phyloP scores from a whole-genome alignment of 129 eudicot species.

The sunflower (Helianthus annuus) region DNA sequence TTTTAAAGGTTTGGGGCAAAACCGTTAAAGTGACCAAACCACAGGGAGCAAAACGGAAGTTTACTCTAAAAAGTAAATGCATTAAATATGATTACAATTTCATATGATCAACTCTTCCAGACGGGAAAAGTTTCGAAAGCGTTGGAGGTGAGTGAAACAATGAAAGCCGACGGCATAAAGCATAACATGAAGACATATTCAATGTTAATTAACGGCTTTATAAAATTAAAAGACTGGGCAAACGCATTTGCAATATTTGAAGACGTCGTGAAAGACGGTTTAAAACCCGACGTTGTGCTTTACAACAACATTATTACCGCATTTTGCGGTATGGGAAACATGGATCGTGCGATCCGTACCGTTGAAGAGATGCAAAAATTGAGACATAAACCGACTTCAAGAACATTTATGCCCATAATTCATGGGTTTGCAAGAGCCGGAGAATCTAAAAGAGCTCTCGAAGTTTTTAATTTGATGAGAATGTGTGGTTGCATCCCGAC shows the following conservation, averaged over 20 bases:
- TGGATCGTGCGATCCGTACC: conserved; percentile 83
- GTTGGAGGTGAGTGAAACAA: conserved; percentile 69
- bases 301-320: conserved; percentile 86
- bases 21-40: too few species aligned
- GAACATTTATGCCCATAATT: conserved; percentile 92
- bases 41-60: too few species aligned
- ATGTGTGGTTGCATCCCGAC: conserved; percentile 89
- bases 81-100: neutral
- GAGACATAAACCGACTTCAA: conserved; percentile 75
- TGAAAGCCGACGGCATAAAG: conserved; percentile 65
- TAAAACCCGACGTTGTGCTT: conserved; percentile 89
- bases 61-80: too few species aligned
- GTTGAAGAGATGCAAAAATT: conserved; percentile 74
- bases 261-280: conserved; percentile 72
- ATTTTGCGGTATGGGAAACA: conserved; percentile 95
- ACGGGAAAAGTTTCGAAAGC: conserved; percentile 82
- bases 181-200: conserved; percentile 98
- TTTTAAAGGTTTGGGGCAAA: too few species aligned
- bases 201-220: conserved; percentile 87
- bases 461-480: conserved; percentile 85
- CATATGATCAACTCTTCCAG: conserved; percentile 34
- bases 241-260: conserved; percentile 92
- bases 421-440: conserved; percentile 87
- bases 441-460: conserved; percentile 68
- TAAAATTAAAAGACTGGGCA: conserved; percentile 84